Evolutionary conservation across 2,329 filamentous ascomycete genomes (phyloP).

Genomic region (Torrubiellomyces zombiae): DNA sequence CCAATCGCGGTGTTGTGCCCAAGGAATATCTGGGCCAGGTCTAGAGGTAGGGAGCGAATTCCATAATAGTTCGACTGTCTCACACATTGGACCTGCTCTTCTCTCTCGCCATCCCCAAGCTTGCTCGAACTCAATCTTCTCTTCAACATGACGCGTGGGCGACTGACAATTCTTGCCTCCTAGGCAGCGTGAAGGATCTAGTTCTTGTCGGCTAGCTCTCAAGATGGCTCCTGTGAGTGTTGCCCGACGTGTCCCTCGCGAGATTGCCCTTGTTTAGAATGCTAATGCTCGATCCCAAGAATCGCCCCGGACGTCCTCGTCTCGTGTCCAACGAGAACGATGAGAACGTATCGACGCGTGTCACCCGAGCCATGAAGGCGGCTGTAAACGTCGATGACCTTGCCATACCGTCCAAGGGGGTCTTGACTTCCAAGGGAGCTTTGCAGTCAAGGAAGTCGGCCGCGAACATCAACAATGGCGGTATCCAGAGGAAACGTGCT

Average conservation of each 20-base stretch:
- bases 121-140: conserved; percentile 3
- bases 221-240: conserved; percentile 21
- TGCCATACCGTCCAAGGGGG: conserved; percentile 39
- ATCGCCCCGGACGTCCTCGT: conserved; percentile 56
- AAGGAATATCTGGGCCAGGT: conserved; percentile 14
- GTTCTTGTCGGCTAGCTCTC: conserved; percentile 9
- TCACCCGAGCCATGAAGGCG: conserved; percentile 86
- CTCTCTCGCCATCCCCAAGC: conserved; percentile 3
- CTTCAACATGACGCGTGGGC: conserved; percentile 6
- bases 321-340: conserved; percentile 84
- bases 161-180: conserved; percentile 6
- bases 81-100: conserved; percentile 8
- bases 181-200: conserved; percentile 6
- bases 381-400: conserved; percentile 50
- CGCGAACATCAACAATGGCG: conserved; percentile 29
- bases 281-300: conserved; percentile 28
- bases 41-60: conserved; percentile 19
- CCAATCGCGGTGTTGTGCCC: conserved; percentile 18
- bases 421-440: conserved; percentile 54
- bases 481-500: conserved; percentile 51
- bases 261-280: too few species aligned
- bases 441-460: conserved; percentile 55
- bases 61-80: conserved; percentile 15
- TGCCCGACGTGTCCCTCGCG: neutral
- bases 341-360: conserved; percentile 72